These are phyloP conservation scores for Wickerhamiella hasegawae DNA, from an alignment of 805 yeast genomes.

Conservation along the genomic window DNA sequence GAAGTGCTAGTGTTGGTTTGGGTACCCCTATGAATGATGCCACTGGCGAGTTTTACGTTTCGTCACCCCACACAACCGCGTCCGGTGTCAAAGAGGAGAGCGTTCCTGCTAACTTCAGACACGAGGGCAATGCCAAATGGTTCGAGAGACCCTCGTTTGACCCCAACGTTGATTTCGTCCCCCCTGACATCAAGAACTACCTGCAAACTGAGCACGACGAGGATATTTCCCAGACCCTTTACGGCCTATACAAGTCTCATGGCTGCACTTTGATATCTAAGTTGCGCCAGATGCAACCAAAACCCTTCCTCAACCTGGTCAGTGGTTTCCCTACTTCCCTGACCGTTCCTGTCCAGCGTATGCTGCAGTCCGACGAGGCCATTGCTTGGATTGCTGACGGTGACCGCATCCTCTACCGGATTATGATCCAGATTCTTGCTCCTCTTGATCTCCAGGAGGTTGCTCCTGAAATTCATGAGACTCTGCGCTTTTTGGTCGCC, in stretches of 20 bases:
- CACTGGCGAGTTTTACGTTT: not conserved
- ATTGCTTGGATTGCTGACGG: constrained; percentile 51
- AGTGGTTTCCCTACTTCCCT: constrained; percentile 38
- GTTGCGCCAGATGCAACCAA: constrained; percentile 50
- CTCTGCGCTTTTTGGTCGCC: constrained; percentile 37
- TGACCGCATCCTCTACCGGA: constrained; percentile 46
- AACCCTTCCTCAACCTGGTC: constrained; percentile 39
- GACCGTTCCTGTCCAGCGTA: constrained; percentile 44
- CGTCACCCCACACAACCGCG: not conserved
- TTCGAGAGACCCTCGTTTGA: not conserved
- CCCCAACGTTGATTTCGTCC: constrained; percentile 18
- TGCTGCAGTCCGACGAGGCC: constrained; percentile 35
- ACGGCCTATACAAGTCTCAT: constrained; percentile 45
- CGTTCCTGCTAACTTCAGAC: not conserved
- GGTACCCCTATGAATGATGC: not conserved
- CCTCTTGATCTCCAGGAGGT: constrained; percentile 42
- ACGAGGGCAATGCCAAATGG: not conserved
- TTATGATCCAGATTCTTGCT: constrained; percentile 41
- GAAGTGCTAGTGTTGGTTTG: not conserved
- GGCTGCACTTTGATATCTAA: constrained; percentile 50
- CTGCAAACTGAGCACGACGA: constrained; percentile 32
- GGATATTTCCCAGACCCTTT: constrained; percentile 47
- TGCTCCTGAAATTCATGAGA: constrained; percentile 38
- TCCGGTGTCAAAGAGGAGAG: not conserved
- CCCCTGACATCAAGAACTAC: constrained; percentile 27